Evolutionary conservation across 192 early-diverging fungal genomes (phyloP).

Genomic region (Bifiguratus adelaidae): DNA sequence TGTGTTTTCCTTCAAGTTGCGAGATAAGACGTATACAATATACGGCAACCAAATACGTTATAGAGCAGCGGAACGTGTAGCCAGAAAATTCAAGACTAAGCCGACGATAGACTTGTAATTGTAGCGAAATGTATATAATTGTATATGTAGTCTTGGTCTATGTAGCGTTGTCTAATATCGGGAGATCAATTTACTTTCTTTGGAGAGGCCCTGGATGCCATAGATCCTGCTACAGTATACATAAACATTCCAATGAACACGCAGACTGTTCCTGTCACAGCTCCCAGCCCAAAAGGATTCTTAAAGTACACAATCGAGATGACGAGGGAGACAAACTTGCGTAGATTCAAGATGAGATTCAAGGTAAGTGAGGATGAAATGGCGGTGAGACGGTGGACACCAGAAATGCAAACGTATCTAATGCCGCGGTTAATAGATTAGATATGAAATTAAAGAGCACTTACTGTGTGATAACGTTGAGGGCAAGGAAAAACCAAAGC

Average conservation of each 20-base stretch:
- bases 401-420: constrained; percentile 78
- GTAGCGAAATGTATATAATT: too few relatives aligned
- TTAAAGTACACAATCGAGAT: constrained; percentile 73
- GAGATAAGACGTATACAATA: constrained; percentile 37
- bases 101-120: constrained; percentile 50
- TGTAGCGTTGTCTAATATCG: too few relatives aligned
- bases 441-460: constrained; percentile 6
- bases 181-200: too few relatives aligned
- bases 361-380: constrained; percentile 71
- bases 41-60: constrained; percentile 73
- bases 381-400: constrained; percentile 72
- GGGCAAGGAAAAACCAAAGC: constrained; percentile 58
- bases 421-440: background rate
- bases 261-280: constrained; percentile 54
- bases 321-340: constrained; percentile 75
- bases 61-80: constrained; percentile 58
- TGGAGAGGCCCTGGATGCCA: too few relatives aligned
- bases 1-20: constrained; percentile 40
- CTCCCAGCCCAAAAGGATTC: constrained; percentile 57
- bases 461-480: constrained; percentile 76
- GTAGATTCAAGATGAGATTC: constrained; percentile 77
- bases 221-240: constrained; percentile 29
- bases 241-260: constrained; percentile 75
- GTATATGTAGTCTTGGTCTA: too few relatives aligned
- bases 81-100: constrained; percentile 62